Percentiles rank a stretch among this genome's conserved stretches.
Evolutionary conservation across 2,329 filamentous ascomycete species (phyloP).

Genomic region (Ophiostoma pallidulum): DNA sequence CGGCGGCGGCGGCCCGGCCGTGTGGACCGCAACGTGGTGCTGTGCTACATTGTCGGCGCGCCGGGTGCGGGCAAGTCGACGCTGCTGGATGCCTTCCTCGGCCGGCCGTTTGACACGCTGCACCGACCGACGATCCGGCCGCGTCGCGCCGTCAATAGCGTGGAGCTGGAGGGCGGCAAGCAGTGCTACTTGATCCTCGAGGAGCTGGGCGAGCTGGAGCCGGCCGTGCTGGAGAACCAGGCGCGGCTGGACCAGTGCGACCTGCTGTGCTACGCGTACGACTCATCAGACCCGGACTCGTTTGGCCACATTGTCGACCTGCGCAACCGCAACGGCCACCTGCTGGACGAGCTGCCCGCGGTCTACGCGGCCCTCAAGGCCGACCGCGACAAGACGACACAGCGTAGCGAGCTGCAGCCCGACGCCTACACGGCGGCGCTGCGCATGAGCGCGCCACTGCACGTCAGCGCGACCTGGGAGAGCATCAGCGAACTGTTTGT

Average conservation of each 20-base stretch:
- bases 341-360: constrained; percentile 79
- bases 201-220: constrained; percentile 91
- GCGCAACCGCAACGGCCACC: constrained; percentile 47
- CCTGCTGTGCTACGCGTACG: constrained; percentile 89
- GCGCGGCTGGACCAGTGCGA: constrained; percentile 87
- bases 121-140: constrained; percentile 95
- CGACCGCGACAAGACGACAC: constrained; percentile 93
- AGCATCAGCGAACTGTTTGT: constrained; percentile 94
- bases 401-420: constrained; percentile 80
- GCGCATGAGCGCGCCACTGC: constrained; percentile 83
- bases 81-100: constrained; percentile 83
- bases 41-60: constrained; percentile 85
- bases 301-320: constrained; percentile 85
- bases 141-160: constrained; percentile 86
- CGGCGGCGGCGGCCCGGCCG: constrained; percentile 69
- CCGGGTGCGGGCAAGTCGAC: constrained; percentile 84
- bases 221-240: constrained; percentile 86
- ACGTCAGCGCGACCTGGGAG: constrained; percentile 90
- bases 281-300: constrained; percentile 92
- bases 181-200: constrained; percentile 95
- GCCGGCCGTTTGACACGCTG: constrained; percentile 70
- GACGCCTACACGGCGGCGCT: constrained; percentile 80
- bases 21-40: constrained; percentile 87
- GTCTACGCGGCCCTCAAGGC: constrained; percentile 93
- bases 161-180: constrained; percentile 89